Conservation (phyloP, 768 basidiomycete genomes). For the Lactifluus volemus region DNA sequence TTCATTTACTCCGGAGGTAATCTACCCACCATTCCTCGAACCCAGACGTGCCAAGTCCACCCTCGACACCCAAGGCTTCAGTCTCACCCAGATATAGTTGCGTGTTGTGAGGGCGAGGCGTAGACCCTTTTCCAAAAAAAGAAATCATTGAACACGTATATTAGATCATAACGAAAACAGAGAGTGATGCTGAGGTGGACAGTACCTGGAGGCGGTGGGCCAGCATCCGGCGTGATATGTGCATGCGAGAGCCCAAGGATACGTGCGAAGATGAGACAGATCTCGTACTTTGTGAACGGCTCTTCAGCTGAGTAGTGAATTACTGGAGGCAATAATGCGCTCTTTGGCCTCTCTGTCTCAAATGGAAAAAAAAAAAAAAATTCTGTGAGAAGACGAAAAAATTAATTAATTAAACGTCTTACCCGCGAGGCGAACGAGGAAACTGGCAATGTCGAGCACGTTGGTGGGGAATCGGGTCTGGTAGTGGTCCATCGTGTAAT, state of each 20-base stretch:
- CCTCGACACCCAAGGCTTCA: constrained; percentile 43
- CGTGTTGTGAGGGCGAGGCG: constrained; percentile 71
- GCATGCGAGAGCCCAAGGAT: constrained; percentile 60
- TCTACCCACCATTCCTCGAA: constrained; percentile 85
- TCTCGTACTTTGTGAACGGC: constrained; percentile 88
- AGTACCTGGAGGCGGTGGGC: constrained; percentile 37
- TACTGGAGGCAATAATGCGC: constrained; percentile 50
- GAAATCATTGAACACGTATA: background rate
- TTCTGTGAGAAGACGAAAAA: background rate
- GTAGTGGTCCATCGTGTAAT: constrained; percentile 93
- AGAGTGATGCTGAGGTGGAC: background rate
- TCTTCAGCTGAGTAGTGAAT: constrained; percentile 81
- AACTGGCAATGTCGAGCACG: constrained; percentile 76
- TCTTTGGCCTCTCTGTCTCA: constrained; percentile 28
- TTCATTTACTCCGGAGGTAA: constrained; percentile 23
- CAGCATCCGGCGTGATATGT: constrained; percentile 68
- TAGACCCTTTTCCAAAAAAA: constrained; percentile 38
- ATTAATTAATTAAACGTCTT: constrained; percentile 13
- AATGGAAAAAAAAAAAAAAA: background rate
- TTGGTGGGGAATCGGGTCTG: constrained; percentile 92
- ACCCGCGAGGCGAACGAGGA: constrained; percentile 73
- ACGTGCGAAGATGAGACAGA: constrained; percentile 70
- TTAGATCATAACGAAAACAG: background rate
- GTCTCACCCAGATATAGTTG: constrained; percentile 70
- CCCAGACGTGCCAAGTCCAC: constrained; percentile 50